Evolutionary conservation across 345 rosid species (phyloP).

Genomic region (Populus pruinosa): DNA sequence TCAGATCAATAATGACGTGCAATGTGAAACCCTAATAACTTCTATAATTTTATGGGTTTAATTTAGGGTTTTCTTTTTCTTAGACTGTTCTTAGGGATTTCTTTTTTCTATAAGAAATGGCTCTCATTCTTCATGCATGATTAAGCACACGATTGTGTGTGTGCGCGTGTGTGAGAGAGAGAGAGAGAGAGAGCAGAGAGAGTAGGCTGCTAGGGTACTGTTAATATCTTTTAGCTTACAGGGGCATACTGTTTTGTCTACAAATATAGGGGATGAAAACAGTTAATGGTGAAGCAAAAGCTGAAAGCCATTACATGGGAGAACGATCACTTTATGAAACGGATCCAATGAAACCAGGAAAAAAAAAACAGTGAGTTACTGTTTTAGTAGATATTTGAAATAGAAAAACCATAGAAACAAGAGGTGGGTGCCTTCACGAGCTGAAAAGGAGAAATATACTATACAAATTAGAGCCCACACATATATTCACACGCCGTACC

Average conservation of each 20-base stretch:
- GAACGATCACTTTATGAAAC: slow-evolving; percentile 14
- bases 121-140: not conserved
- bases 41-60: slow-evolving; percentile 19
- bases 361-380: slow-evolving; percentile 10
- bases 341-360: slow-evolving; percentile 21
- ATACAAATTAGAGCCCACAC: not conserved
- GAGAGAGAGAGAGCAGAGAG: not conserved
- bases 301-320: slow-evolving; percentile 20
- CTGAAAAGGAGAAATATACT: not conserved
- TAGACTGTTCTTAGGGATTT: too few species aligned
- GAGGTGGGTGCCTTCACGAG: slow-evolving; percentile 7
- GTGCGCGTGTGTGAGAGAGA: not conserved
- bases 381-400: slow-evolving; percentile 12
- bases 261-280: slow-evolving; percentile 16
- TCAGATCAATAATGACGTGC: not conserved
- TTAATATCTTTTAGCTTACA: slow-evolving; percentile 20
- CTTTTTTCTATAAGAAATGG: not conserved
- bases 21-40: slow-evolving; percentile 27
- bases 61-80: not conserved
- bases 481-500: not conserved
- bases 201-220: not conserved
- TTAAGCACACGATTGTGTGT: slow-evolving; percentile 7
- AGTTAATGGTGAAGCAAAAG: slow-evolving; percentile 16
- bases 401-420: not conserved
- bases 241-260: slow-evolving; percentile 18